phyloP scores from a whole-genome alignment of 140 eudicot species.

The Bidens hawaiensis region DNA sequence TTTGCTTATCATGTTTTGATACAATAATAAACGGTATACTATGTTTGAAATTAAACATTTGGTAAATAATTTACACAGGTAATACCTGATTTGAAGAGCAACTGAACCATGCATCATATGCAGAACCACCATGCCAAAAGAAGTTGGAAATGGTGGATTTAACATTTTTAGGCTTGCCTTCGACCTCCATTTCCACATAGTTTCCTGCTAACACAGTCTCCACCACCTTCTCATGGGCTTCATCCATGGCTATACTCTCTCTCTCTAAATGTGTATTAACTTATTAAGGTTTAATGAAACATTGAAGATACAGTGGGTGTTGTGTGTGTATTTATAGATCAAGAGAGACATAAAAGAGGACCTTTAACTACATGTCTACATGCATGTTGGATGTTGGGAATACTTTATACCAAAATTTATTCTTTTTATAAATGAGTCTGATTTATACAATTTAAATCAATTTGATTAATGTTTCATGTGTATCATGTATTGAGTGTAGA shows the following conservation, averaged over 20 bases:
- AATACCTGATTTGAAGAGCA: constrained; percentile 93
- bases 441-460: background rate
- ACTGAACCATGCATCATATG: constrained; percentile 98
- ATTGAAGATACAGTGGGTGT: constrained; percentile 26
- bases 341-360: constrained; percentile 35
- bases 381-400: constrained; percentile 43
- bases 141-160: constrained; percentile 63
- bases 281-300: constrained; percentile 28
- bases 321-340: constrained; percentile 40
- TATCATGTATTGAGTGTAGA: background rate
- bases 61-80: too few species aligned
- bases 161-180: constrained; percentile 48
- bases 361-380: constrained; percentile 28
- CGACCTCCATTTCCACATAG: constrained; percentile 92
- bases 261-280: background rate
- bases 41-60: too few species aligned
- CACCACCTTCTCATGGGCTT: constrained; percentile 53
- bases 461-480: background rate
- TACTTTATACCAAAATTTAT: constrained; percentile 34
- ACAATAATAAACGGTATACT: background rate
- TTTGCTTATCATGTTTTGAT: background rate
- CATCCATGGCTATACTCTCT: constrained; percentile 28
- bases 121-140: constrained; percentile 97
- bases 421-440: constrained; percentile 13
- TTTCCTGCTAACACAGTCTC: constrained; percentile 89